Evolutionary conservation across 2,329 filamentous ascomycete species (phyloP), one percentile per base, ranked within the genome.

Genomic region (Westerdykella ornata): DNA sequence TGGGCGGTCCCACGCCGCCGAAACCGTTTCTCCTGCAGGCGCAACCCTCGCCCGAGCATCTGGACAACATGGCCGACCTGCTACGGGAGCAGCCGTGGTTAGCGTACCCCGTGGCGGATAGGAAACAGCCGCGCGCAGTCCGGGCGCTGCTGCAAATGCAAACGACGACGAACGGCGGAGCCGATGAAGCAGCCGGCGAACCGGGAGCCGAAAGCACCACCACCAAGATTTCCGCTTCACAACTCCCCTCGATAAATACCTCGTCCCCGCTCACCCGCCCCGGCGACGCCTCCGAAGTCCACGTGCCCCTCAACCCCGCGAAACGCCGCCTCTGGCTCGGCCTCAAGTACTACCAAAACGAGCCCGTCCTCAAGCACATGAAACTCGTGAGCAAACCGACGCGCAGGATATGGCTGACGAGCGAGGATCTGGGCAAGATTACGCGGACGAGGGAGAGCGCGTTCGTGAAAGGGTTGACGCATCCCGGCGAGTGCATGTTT

Each of bases 341-440:
- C 1, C 71, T 95, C 57, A 95, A 95, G 71, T 95, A 95, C 76
- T 86, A 79, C 78, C 81, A 88, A 53, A 84, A 84, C 60, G 74
- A 82, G 65, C 87, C 89, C 5, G 88, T 95, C 16, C 69, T 96
- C 52, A 73, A 72, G 47, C 75, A 78, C 49, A 75, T 90, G 57
- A 65, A 68, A 37, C 65, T 84, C 59, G 72, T 94, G 45, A 84
- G 78, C 58, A 90, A 82, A 66, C 84, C 88, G 8, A 89, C 78
- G 56, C 76, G 87, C 50, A 68, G 80, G 53, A 76, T 94, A 62
- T 84, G 76, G 53, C 72, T 87, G 47, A 73, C 80, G 38, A 73
- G 82, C 17, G 48, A 69, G 13, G 76, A 81, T 35, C 66, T 96
- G 46, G 74, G 76, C 33, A 68, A 72, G 43, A 72, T 96, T 20